Conservation (phyloP, 768 basidiomycete genomes). For the Hortiboletus flavorubellus region DNA sequence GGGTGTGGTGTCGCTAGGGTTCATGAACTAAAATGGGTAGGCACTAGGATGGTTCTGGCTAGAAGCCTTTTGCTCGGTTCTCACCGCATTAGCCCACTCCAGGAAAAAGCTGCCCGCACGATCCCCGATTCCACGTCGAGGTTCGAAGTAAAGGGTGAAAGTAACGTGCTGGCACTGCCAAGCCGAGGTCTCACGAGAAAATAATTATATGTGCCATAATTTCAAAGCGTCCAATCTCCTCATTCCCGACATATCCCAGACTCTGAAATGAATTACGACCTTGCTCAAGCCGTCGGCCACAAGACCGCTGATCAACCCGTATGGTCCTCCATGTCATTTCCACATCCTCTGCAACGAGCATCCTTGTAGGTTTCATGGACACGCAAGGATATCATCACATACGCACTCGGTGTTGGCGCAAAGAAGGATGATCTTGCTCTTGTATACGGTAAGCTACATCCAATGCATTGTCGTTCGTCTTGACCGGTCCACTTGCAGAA, state of each 20-base stretch:
- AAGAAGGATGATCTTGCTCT: constrained; percentile 68
- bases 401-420: constrained; percentile 79
- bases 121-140: no score
- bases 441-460: constrained; percentile 57
- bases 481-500: constrained; percentile 33
- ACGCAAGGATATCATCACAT: constrained; percentile 75
- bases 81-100: no score
- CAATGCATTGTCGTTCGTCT: not conserved
- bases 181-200: no score
- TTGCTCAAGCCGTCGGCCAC: constrained; percentile 64
- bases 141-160: no score
- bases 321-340: constrained; percentile 17
- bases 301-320: constrained; percentile 53
- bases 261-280: constrained; percentile 49
- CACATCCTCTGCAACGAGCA: not conserved
- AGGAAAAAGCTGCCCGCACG: no score
- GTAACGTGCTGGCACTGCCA: no score
- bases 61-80: no score
- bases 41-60: no score
- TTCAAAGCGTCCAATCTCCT: no score
- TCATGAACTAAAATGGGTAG: not conserved
- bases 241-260: no score
- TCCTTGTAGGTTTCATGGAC: constrained; percentile 71
- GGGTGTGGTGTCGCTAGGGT: not conserved
- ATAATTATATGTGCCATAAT: no score